These are phyloP conservation scores for Pyrenula aspistea DNA, from an alignment of 495 filamentous ascomycete species.

Conservation along the genomic window DNA sequence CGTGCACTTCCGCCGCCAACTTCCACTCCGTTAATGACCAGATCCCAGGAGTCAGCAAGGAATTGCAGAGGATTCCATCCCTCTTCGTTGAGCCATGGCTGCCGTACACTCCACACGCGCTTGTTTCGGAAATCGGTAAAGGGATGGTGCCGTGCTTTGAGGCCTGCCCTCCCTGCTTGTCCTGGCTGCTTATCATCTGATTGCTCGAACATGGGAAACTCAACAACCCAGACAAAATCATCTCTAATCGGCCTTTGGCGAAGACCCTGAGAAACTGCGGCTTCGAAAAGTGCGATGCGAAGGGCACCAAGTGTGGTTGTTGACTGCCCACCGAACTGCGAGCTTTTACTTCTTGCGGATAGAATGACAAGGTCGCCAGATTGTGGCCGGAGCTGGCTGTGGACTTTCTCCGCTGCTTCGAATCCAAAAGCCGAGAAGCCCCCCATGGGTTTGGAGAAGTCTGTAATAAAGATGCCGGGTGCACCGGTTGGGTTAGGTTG, in stretches of 20 bases:
- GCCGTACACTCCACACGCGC: conserved; percentile 55
- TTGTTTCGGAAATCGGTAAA: conserved; percentile 70
- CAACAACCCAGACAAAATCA: conserved; percentile 68
- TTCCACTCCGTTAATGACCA: conserved; percentile 92
- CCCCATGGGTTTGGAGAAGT: conserved; percentile 54
- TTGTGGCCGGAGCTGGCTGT: conserved; percentile 37
- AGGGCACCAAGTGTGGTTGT: conserved; percentile 73
- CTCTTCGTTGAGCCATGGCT: conserved; percentile 45
- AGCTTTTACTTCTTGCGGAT: conserved; percentile 57
- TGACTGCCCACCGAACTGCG: conserved; percentile 43
- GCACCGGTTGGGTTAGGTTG: conserved; percentile 53
- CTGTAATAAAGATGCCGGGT: conserved; percentile 64
- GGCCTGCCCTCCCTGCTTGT: conserved; percentile 66
- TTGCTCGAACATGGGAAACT: conserved; percentile 87
- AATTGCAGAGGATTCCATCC: conserved; percentile 43
- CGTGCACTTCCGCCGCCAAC: conserved; percentile 86
- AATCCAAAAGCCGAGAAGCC: conserved; percentile 69
- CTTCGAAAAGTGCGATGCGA: conserved; percentile 55
- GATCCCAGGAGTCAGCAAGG: conserved; percentile 78
- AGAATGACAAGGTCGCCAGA: conserved; percentile 70
- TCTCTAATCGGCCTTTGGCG: conserved; percentile 43
- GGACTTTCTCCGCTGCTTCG: conserved; percentile 48
- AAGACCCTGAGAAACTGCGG: conserved; percentile 46
- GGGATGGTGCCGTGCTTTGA: conserved; percentile 87
- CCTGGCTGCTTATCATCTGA: conserved; percentile 58